phyloP scores from a whole-genome alignment of 306 rosid genomes.

The Cicer chorassanicum region DNA sequence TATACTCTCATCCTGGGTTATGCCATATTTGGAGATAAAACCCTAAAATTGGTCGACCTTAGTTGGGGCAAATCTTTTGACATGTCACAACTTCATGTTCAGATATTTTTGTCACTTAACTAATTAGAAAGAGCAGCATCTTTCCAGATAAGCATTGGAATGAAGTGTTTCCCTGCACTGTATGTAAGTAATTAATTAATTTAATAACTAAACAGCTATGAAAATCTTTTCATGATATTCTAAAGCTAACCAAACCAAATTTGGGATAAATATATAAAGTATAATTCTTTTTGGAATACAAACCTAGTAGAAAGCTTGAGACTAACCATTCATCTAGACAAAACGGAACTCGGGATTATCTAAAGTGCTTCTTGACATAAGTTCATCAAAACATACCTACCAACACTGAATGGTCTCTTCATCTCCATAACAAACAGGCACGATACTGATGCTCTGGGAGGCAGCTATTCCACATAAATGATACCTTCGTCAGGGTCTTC shows the following conservation, averaged over 20 bases:
- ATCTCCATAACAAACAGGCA: constrained; percentile 39
- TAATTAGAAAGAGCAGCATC: constrained; percentile 6
- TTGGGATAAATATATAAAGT: constrained; percentile 5
- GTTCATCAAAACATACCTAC: constrained; percentile 56
- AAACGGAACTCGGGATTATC: constrained; percentile 11
- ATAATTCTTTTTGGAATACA: constrained; percentile 7
- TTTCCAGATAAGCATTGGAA: constrained; percentile 24
- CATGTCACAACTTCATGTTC: constrained; percentile 26
- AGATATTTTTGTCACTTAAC: constrained; percentile 22
- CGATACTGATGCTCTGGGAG: constrained; percentile 35
- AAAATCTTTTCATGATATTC: constrained; percentile 1
- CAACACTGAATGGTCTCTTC: constrained; percentile 40
- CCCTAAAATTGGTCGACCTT: constrained; percentile 15
- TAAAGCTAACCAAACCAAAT: constrained; percentile 20
- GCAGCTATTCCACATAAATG: constrained; percentile 69
- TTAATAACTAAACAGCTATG: not conserved
- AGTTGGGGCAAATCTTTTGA: constrained; percentile 27
- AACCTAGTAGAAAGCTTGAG: constrained; percentile 11
- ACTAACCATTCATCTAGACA: constrained; percentile 17
- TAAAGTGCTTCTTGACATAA: constrained; percentile 21
- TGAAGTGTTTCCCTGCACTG: constrained; percentile 43
- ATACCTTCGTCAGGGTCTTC: constrained; percentile 80
- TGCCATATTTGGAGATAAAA: constrained; percentile 5
- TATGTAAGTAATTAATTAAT: constrained; percentile 31
- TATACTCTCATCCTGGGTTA: constrained; percentile 30